Evolutionary conservation across 352 stramenopile species (phyloP).

Genomic region (Phytophthora capsici): DNA sequence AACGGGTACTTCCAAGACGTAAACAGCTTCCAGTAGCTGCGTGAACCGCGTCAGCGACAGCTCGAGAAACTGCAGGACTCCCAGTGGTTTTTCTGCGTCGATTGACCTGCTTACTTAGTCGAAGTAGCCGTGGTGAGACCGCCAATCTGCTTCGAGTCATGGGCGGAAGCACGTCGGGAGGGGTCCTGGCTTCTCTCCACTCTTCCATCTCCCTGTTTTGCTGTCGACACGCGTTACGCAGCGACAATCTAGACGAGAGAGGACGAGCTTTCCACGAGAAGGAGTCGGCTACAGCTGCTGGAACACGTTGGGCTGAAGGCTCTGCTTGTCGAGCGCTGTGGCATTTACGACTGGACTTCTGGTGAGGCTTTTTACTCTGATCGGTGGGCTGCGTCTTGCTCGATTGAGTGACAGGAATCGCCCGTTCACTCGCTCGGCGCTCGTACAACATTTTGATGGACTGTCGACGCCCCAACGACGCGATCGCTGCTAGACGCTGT

Average conservation of each 20-base stretch:
- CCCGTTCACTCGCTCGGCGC: conserved; percentile 1
- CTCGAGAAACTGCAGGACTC: conserved; percentile 8
- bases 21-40: conserved; percentile 28
- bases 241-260: conserved; percentile 52
- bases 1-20: conserved; percentile 8
- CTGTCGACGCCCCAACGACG: conserved; percentile 3
- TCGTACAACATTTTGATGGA: conserved; percentile 14
- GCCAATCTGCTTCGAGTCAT: conserved; percentile 28
- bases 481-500: conserved; percentile 18
- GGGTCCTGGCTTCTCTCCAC: conserved; percentile 36
- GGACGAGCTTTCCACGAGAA: conserved; percentile 60
- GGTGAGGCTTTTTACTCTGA: conserved; percentile 2
- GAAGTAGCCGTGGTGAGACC: conserved; percentile 49
- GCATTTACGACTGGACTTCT: conserved; percentile 14
- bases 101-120: conserved; percentile 49
- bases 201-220: conserved; percentile 39
- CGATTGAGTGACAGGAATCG: background rate
- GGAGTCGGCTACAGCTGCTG: conserved; percentile 14
- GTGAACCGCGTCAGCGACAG: conserved; percentile 26
- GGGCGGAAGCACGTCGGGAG: conserved; percentile 19
- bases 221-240: conserved; percentile 61
- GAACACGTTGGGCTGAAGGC: conserved; percentile 2
- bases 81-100: conserved; percentile 15
- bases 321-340: conserved; percentile 30
- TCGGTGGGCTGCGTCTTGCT: conserved; percentile 1